Evolutionary conservation across 306 rosid genomes (phyloP).

Genomic region (Medicago arabica): DNA sequence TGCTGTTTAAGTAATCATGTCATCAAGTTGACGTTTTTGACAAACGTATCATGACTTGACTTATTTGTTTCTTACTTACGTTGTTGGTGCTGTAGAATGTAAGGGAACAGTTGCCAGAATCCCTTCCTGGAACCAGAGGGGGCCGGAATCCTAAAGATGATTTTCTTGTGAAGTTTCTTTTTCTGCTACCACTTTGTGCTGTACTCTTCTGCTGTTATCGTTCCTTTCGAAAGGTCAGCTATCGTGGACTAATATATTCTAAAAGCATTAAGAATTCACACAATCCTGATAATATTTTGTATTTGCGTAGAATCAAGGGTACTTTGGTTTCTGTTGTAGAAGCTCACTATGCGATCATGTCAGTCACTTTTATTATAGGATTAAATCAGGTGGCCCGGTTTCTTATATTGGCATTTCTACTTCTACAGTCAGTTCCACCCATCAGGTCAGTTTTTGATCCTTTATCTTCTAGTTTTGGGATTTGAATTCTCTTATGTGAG

Average conservation of each 20-base stretch:
- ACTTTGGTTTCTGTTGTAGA: slow-evolving; percentile 65
- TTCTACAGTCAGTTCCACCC: slow-evolving; percentile 52
- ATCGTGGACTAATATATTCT: slow-evolving; percentile 39
- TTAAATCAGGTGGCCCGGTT: slow-evolving; percentile 67
- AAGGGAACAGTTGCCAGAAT: slow-evolving; percentile 75
- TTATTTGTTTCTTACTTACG: slow-evolving; percentile 22
- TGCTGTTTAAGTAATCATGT: slow-evolving; percentile 20
- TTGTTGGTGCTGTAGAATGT: slow-evolving; percentile 65
- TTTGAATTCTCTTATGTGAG: slow-evolving; percentile 38
- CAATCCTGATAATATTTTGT: slow-evolving; percentile 32
- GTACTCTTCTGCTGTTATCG: slow-evolving; percentile 65
- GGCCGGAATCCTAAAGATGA: slow-evolving; percentile 81
- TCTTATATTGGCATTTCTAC: slow-evolving; percentile 66
- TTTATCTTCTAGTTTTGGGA: slow-evolving; percentile 23
- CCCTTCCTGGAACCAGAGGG: slow-evolving; percentile 93
- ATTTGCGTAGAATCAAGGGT: slow-evolving; percentile 59
- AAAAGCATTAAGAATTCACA: slow-evolving; percentile 25
- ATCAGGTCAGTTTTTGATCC: slow-evolving; percentile 60
- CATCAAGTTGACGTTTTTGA: slow-evolving; percentile 20
- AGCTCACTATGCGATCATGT: slow-evolving; percentile 70
- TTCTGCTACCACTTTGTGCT: slow-evolving; percentile 73
- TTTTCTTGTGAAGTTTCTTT: slow-evolving; percentile 74
- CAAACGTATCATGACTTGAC: background rate
- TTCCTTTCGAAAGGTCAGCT: slow-evolving; percentile 66
- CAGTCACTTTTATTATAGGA: slow-evolving; percentile 71